Base-by-base conservation (phyloP, 2,329 filamentous ascomycete genomes). In the Botrytis tulipae region DNA sequence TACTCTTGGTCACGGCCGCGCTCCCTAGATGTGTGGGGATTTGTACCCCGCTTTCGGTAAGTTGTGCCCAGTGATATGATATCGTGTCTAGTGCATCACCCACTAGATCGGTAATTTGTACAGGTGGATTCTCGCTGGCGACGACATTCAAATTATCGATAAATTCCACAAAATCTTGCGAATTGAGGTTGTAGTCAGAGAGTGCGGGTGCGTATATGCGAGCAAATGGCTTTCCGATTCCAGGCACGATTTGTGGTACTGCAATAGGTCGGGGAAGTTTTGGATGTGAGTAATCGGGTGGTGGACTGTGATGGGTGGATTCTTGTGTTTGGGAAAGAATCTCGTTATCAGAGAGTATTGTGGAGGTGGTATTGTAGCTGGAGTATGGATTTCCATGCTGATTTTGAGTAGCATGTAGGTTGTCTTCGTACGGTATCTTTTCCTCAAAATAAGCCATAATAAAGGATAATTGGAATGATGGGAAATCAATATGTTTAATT, bases 121-220 rank as follows among this genome's bases (percentile, higher is more conserved):
- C 71, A 18, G 79, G 80, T 20, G 80, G 78, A 22, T 79, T 76
- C 1, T 82, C 79, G 2, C 81, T 76, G 16, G 81, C 79, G 18
- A 81, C 78, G 4, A 82, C 78, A 72, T 84, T 84, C 14, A 84
- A 78, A 35, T 78, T 78, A 75, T 84, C 82, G 73, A 83, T 78
- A 74, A 82, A 82, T 25, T 78, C n/a, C 16, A 29, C 51, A 18
- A 57, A 57, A 4, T 57, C n/a, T 29, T 57, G 51, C 14, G 51
- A 57, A 6, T 4, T 57, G n/a, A 57, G 7, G 51, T 57, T 57
- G n/a, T 57, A 57, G 14, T 29, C 14, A 9, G 14, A 57, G n/a
- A 57, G 51, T 4, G 3, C 51, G 51, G 51, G 51, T 29, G 51
- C 51, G 16, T 57, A 57, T 3, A 57, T 57, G 3, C 51, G 51